Evolutionary conservation across 371 early-diverging fungal genomes (phyloP), one percentile per base, ranked within the genome.

Genomic region (Parasitella parasitica): DNA sequence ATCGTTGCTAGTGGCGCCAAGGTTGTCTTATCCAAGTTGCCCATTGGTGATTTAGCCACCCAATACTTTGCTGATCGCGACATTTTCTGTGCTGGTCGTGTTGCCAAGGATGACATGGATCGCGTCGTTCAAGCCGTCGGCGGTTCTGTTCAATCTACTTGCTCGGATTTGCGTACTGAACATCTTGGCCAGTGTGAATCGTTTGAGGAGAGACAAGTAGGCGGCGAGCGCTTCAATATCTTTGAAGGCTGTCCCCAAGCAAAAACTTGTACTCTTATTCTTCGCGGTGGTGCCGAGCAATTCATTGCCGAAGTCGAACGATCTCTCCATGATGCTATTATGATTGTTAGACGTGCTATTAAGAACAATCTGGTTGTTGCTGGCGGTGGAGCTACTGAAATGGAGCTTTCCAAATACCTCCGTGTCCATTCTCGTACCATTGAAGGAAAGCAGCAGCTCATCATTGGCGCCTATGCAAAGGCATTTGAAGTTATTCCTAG

Each of bases 11-110:
- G 96, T 57, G 99, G 99, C 57, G 99, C 99, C 67, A 97, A 98
- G 81, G 98, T 99, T 36, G 99, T 99, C n/a, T 83, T 99, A 22
- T 98, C 98, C 68, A 94, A 93, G 63, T 83, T 98, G 57, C 97
- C 99, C 15, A 99, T 99, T 71, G 99, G 99, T 70, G 99, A 99
- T 78, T 86, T 99, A 69, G 99, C 99, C 35, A 99, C 99, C 18
- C 99, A 99, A 79, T 99, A 98, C 87, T 99, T 99, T 89, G 99
- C 99, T 61, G 99, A 97, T 75, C 91, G 99, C 54, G 93, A 95
- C 72, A 95, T 99, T 69, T 99, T 99, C 85, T 99, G 99, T 77
- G 99, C 99, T 49, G 99, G 99, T 38, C 93, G 99, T 71, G 99
- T 99, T 30, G 77, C 97, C 30, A 87, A 88, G 69, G 95, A 93